Conservation (phyloP, 225 moss, liverwort and hornwort species). For the Pseudoscleropodium purum region DNA sequence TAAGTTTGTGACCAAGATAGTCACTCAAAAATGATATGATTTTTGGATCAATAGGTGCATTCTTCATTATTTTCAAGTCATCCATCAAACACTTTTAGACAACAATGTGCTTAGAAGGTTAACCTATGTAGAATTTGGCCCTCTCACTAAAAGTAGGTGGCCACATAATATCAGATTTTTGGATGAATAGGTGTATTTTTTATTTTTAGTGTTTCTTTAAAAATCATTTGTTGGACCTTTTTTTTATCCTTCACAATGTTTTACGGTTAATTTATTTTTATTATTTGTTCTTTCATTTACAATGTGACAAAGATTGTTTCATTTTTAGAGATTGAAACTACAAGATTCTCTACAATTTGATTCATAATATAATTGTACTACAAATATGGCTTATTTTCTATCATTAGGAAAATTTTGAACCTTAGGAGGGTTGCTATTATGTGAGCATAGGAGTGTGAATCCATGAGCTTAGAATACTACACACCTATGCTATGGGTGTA, state of each 20-base stretch:
- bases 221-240: accelerated
- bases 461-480: too few relatives aligned
- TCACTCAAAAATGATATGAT: not conserved
- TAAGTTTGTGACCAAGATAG: not conserved
- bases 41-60: not conserved
- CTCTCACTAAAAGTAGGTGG: too few relatives aligned
- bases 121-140: accelerated
- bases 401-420: too few relatives aligned
- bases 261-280: not conserved
- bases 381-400: not conserved
- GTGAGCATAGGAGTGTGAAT: too few relatives aligned
- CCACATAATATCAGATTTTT: not conserved
- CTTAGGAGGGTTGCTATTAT: too few relatives aligned
- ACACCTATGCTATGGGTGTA: too few relatives aligned
- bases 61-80: not conserved
- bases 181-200: not conserved
- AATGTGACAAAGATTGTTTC: accelerated
- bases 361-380: not conserved
- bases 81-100: accelerated
- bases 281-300: not conserved
- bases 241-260: not conserved
- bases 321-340: not conserved
- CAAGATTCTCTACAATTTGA: accelerated
- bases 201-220: accelerated
- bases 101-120: accelerated